A percentile compares a stretch with the other conserved stretches of the same genome.
These are phyloP conservation scores for Ceratobasidium sp. DNA, from an alignment of 1,284 basidiomycete genomes.

Conservation along the genomic window DNA sequence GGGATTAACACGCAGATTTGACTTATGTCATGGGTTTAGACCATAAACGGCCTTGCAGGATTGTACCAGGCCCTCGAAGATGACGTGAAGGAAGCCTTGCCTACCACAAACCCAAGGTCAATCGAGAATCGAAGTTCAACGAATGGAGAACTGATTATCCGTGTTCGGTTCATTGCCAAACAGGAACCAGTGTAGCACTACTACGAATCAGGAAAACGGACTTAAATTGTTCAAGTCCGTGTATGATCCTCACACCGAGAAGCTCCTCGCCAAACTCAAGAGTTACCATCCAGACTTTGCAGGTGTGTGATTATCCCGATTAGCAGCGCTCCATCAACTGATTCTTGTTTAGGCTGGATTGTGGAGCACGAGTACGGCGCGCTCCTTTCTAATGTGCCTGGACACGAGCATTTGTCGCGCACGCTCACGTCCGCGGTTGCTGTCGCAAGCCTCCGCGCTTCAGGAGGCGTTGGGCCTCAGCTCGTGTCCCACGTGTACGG, in stretches of 20 bases:
- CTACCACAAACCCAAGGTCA: conserved; percentile 72
- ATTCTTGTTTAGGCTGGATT: conserved; percentile 76
- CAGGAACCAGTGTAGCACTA: conserved; percentile 33
- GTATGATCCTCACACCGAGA: conserved; percentile 88
- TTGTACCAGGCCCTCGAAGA: conserved; percentile 77
- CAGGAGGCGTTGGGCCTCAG: conserved; percentile 89
- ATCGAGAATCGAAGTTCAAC: conserved; percentile 43
- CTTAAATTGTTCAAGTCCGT: conserved; percentile 86
- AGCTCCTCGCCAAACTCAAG: conserved; percentile 87
- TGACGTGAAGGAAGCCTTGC: conserved; percentile 75
- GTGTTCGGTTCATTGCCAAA: conserved; percentile 29
- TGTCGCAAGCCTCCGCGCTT: conserved; percentile 88
- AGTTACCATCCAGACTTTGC: conserved; percentile 70
- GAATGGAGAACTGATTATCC: conserved; percentile 39
- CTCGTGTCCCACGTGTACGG: conserved; percentile 93
- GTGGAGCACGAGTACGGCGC: conserved; percentile 89
- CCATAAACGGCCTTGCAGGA: conserved; percentile 82
- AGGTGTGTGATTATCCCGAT: conserved; percentile 67
- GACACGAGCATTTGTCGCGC: conserved; percentile 64
- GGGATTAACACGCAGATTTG: conserved; percentile 41
- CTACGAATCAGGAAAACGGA: conserved; percentile 52
- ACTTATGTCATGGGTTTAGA: conserved; percentile 55
- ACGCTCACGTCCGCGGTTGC: conserved; percentile 89
- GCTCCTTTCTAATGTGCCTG: conserved; percentile 79
- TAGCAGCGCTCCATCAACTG: conserved; percentile 52